Evolutionary conservation across 2,329 filamentous ascomycete genomes (phyloP).

Genomic region (Celoporthe dispersa): DNA sequence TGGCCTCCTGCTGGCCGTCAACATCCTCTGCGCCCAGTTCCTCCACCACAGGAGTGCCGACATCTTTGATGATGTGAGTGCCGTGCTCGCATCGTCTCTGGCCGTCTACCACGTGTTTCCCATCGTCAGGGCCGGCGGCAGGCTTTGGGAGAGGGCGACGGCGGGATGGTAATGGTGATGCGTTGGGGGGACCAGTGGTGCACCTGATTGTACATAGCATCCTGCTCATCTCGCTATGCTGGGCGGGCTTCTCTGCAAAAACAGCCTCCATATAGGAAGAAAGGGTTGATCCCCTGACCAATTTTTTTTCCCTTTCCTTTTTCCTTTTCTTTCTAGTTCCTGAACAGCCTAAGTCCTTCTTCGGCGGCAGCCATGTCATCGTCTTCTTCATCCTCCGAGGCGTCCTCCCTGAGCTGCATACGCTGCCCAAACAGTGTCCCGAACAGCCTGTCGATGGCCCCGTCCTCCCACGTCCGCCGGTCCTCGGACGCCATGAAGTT

Average conservation of each 20-base stretch:
- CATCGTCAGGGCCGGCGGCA: slow-evolving; percentile 46
- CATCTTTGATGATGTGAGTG: slow-evolving; percentile 39
- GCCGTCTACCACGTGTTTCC: slow-evolving; percentile 56
- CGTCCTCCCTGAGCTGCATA: slow-evolving; percentile 65
- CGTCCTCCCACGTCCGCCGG: slow-evolving; percentile 76
- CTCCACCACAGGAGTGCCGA: slow-evolving; percentile 40
- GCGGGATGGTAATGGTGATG: slow-evolving; percentile 23
- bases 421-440: slow-evolving; percentile 75
- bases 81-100: slow-evolving; percentile 45
- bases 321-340: slow-evolving; percentile 38
- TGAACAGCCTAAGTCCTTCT: slow-evolving; percentile 58
- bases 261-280: not conserved
- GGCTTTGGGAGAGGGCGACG: slow-evolving; percentile 36
- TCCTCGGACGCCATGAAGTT: slow-evolving; percentile 98
- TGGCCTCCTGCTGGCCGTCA: slow-evolving; percentile 50
- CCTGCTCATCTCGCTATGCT: slow-evolving; percentile 44
- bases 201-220: slow-evolving; percentile 50
- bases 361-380: slow-evolving; percentile 57
- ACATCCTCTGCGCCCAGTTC: slow-evolving; percentile 49
- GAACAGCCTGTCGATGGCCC: slow-evolving; percentile 78
- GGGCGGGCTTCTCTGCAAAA: slow-evolving; percentile 16
- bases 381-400: slow-evolving; percentile 52
- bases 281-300: not conserved
- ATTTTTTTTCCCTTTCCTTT: no score
- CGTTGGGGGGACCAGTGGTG: slow-evolving; percentile 51